Conservation (phyloP, 208 protist genomes). For the Wallacemonas collosoma region DNA sequence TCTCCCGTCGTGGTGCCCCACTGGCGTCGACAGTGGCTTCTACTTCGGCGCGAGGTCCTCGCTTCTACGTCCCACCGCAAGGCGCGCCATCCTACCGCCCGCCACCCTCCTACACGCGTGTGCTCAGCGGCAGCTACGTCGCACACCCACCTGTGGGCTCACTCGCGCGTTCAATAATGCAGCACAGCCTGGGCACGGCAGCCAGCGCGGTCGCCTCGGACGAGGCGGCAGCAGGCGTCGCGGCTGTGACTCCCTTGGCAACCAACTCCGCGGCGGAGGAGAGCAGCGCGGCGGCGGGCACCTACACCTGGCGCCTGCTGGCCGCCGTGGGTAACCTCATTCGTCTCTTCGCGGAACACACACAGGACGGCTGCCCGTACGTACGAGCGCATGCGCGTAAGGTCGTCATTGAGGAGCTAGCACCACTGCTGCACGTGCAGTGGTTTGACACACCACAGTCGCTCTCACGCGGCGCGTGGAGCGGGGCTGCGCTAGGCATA, state of each 20-base stretch:
- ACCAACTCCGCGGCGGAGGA: neutral
- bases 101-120: neutral
- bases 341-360: conserved; percentile 51
- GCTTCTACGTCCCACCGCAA: conserved; percentile 15
- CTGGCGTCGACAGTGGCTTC: neutral
- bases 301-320: conserved; percentile 16
- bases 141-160: conserved; percentile 12
- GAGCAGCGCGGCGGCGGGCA: neutral
- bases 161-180: conserved; percentile 8
- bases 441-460: conserved; percentile 34
- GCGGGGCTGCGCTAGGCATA: neutral
- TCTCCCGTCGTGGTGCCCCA: neutral
- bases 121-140: conserved; percentile 14
- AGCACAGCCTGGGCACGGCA: neutral
- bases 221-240: neutral
- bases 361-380: conserved; percentile 70
- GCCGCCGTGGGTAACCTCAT: conserved; percentile 57
- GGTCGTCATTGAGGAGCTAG: conserved; percentile 64
- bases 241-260: neutral
- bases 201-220: neutral
- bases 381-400: conserved; percentile 55
- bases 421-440: conserved; percentile 46
- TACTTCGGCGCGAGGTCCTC: neutral
- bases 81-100: conserved; percentile 4
- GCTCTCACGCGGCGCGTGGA: neutral